Percentiles rank a stretch among this genome's conserved stretches.
These are phyloP conservation scores for Podospora pseudopauciseta DNA, from an alignment of 495 filamentous ascomycete species.

Conservation along the genomic window DNA sequence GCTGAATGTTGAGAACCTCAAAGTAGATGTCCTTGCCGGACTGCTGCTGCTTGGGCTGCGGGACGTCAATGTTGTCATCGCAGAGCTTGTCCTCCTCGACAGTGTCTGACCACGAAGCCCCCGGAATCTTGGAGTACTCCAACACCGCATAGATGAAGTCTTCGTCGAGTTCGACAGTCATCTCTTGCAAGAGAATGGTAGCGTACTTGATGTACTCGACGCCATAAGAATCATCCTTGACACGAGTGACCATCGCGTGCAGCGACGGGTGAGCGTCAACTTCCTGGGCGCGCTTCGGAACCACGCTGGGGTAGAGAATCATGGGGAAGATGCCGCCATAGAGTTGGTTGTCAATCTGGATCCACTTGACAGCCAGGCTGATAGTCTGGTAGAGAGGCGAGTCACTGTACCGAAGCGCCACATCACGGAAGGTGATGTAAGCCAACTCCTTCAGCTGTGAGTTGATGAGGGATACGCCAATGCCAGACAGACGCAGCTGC, in stretches of 20 bases:
- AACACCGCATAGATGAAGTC: slow-evolving; percentile 95
- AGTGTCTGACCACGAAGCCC: slow-evolving; percentile 83
- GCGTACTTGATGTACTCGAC: slow-evolving; percentile 99
- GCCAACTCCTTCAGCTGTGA: slow-evolving; percentile 85
- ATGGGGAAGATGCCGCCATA: slow-evolving; percentile 98
- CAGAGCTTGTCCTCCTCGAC: slow-evolving; percentile 78
- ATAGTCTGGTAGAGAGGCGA: slow-evolving; percentile 90
- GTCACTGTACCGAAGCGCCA: slow-evolving; percentile 86
- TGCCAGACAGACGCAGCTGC: slow-evolving; percentile 79
- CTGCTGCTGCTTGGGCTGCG: slow-evolving; percentile 81
- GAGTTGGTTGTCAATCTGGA: slow-evolving; percentile 97
- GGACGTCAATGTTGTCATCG: slow-evolving; percentile 85
- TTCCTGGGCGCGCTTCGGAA: slow-evolving; percentile 95
- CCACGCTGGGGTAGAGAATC: slow-evolving; percentile 95
- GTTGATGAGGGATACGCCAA: slow-evolving; percentile 92
- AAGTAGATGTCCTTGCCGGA: slow-evolving; percentile 93
- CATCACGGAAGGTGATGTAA: slow-evolving; percentile 89
- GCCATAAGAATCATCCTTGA: slow-evolving; percentile 97
- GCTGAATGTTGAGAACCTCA: slow-evolving; percentile 92
- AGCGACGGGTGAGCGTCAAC: slow-evolving; percentile 95
- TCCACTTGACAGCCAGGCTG: slow-evolving; percentile 90
- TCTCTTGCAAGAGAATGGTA: slow-evolving; percentile 88
- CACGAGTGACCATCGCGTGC: slow-evolving; percentile 83
- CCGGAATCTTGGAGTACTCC: slow-evolving; percentile 91
- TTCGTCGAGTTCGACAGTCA: slow-evolving; percentile 96